Base-by-base conservation (phyloP, 768 basidiomycete species). In the Panellus pusillus region DNA sequence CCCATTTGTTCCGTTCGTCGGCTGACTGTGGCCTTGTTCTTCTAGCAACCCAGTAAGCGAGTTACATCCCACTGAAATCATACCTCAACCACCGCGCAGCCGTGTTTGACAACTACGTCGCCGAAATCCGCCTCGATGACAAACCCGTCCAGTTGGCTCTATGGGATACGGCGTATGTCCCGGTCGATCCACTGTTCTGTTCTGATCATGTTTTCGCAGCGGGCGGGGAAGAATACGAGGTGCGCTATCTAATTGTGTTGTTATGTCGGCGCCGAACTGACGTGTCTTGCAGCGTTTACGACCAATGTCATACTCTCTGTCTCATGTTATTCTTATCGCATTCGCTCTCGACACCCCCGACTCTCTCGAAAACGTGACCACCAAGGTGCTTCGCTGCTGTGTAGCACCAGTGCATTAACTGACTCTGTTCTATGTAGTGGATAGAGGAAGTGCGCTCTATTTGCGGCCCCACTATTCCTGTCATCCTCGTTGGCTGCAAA, bases 171-270 rank as follows among this genome's bases (percentile, higher is more conserved):
- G 97, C 97, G 95, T 97, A 70, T 72, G 91, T 86, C 54, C 28
- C 41, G 43, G 41, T 24, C 24, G 2, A 6, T 47, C 44, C 49
- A 36, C 51, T 42, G 20, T 37, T 39, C 39, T 55, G 28, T 47
- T 47, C 52, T 60, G 41, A 54, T 57, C 32, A 57, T 58, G 62
- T 50, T 52, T 32, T 18, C 17, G 39, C 67, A 97, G 95, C 65
- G 95, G 96, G 42, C 95, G 98, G 76, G n/a, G 96, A 99, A 77
- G 96, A 97, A 74, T 98, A 99, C 70, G 96, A 98, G 79, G 91
- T 91, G 54, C 46, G 76, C 64, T 44, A n/a, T n/a, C n/a, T n/a
- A n/a, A n/a, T n/a, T n/a, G 6, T 46, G 50, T 49, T 37, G 42
- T 32, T 48, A 45, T 58, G 28, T 46, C 46, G 40, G 44, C 48